These are phyloP conservation scores for Immersiella caudata DNA, from an alignment of 495 filamentous ascomycete species.

Conservation along the genomic window DNA sequence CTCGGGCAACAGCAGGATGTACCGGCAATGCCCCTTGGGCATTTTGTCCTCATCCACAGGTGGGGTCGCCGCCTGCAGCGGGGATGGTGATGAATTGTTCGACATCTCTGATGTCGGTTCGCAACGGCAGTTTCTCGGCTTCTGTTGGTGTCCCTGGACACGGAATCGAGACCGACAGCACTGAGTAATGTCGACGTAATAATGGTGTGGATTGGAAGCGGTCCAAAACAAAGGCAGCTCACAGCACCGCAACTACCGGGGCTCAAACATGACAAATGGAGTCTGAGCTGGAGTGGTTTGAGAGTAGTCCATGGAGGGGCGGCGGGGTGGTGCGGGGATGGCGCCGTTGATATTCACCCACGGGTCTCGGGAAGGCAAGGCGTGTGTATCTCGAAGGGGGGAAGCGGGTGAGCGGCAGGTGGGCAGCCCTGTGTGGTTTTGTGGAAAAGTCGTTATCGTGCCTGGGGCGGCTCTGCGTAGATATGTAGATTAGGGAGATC, in stretches of 20 bases:
- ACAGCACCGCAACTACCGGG: constrained; percentile 30
- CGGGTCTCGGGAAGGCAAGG: constrained; percentile 21
- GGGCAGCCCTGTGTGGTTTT: constrained; percentile 21
- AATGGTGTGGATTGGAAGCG: neutral
- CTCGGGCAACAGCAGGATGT: constrained; percentile 56
- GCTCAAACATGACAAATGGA: constrained; percentile 36
- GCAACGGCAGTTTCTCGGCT: neutral
- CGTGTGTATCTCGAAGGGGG: neutral
- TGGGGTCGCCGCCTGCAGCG: constrained; percentile 32
- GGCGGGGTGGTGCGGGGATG: constrained; percentile 6
- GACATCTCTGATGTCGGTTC: constrained; percentile 30
- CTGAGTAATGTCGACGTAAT: neutral
- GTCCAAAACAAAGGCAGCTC: constrained; percentile 19
- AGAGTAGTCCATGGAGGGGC: constrained; percentile 33
- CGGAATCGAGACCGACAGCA: neutral
- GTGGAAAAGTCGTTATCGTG: constrained; percentile 29
- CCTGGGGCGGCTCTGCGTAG: constrained; percentile 34
- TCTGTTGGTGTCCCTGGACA: neutral
- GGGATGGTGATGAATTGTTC: constrained; percentile 36
- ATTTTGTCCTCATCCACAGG: constrained; percentile 45
- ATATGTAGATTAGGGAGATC: constrained; percentile 26
- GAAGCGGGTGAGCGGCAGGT: constrained; percentile 14
- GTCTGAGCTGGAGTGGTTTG: constrained; percentile 18
- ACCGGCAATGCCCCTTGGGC: constrained; percentile 58
- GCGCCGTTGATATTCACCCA: constrained; percentile 19